Evolutionary conservation across 306 rosid genomes (phyloP).

Genomic region (Prunus davidiana): DNA sequence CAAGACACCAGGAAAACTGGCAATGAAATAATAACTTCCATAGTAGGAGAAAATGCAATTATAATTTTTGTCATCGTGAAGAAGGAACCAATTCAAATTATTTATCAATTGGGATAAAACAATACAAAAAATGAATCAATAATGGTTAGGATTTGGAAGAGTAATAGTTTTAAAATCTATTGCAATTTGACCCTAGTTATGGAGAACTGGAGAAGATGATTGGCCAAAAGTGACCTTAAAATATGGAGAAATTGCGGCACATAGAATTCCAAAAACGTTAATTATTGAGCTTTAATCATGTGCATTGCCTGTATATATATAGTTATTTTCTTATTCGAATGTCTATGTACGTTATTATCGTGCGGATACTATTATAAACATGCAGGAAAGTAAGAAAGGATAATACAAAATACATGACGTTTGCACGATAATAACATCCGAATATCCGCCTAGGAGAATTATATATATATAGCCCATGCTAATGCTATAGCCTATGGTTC

Average conservation of each 20-base stretch:
- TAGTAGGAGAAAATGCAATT: background rate
- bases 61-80: background rate
- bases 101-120: background rate
- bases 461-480: background rate
- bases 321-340: no score
- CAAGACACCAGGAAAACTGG: no score
- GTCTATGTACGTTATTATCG: no score
- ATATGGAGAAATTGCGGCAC: conserved; percentile 1
- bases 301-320: background rate
- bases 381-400: rapidly evolving
- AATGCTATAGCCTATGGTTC: background rate
- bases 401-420: no score
- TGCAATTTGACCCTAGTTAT: no score
- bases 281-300: background rate
- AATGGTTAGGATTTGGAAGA: no score
- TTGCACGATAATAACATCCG: no score
- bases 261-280: background rate
- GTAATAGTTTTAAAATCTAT: no score
- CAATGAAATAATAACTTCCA: background rate
- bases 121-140: no score
- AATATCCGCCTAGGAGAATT: no score
- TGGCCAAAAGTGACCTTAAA: background rate
- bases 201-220: background rate
- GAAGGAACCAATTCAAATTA: background rate
- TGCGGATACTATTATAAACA: no score